Conservation (phyloP, 2,329 filamentous ascomycete species). For the Hirsutella thompsonii region DNA sequence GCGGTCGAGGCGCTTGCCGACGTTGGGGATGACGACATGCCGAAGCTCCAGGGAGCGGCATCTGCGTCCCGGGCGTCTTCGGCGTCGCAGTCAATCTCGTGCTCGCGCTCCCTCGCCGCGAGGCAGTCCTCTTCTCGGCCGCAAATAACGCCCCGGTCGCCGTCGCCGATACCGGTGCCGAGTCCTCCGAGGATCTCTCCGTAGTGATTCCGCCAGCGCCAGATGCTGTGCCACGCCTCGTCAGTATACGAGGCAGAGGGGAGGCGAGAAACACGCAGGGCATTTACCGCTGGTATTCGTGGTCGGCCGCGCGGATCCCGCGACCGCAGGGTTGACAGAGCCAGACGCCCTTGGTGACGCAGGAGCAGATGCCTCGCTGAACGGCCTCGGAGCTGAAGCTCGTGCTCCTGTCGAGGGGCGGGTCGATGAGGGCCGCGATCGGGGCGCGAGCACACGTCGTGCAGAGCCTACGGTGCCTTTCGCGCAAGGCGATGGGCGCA, state of each 20-base stretch:
- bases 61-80: slow-evolving; percentile 48
- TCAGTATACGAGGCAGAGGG: neutral
- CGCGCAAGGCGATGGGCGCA: slow-evolving; percentile 49
- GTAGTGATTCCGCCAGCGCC: slow-evolving; percentile 83
- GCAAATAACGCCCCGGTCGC: slow-evolving; percentile 77
- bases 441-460: slow-evolving; percentile 61
- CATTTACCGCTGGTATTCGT: slow-evolving; percentile 47
- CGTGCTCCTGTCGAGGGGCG: slow-evolving; percentile 28
- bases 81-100: slow-evolving; percentile 78
- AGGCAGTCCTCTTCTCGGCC: slow-evolving; percentile 67
- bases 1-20: slow-evolving; percentile 6
- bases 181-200: slow-evolving; percentile 67
- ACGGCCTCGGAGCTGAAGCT: slow-evolving; percentile 41
- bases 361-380: slow-evolving; percentile 41
- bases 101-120: slow-evolving; percentile 63
- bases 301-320: slow-evolving; percentile 47
- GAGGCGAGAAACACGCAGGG: slow-evolving; percentile 5
- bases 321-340: slow-evolving; percentile 77
- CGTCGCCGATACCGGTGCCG: slow-evolving; percentile 78
- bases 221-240: slow-evolving; percentile 40
- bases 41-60: slow-evolving; percentile 8
- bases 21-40: slow-evolving; percentile 1
- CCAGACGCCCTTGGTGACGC: slow-evolving; percentile 53
- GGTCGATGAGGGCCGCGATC: slow-evolving; percentile 39
- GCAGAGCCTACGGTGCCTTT: slow-evolving; percentile 74